phyloP scores from a whole-genome alignment of 2,329 filamentous ascomycete genomes.

The Coniochaeta ligniaria region DNA sequence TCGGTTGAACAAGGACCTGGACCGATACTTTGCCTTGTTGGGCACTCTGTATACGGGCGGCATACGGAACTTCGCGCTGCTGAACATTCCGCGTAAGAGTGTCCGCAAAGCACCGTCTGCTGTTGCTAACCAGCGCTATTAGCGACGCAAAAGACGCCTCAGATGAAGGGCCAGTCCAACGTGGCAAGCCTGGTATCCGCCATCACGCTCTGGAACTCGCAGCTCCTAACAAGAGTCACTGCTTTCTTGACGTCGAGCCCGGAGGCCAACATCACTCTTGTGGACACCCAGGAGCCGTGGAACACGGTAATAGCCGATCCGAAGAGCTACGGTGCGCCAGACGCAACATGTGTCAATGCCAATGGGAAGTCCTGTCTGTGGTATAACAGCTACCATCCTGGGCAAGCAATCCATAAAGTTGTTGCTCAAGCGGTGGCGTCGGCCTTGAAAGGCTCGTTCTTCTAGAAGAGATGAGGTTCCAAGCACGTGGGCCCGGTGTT shows the following conservation, averaged over 20 bases:
- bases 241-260: constrained; percentile 6
- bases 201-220: constrained; percentile 6
- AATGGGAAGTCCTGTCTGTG: constrained; percentile 8
- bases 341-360: constrained; percentile 6
- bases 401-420: constrained; percentile 4
- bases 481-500: not conserved
- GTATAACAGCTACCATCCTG: constrained; percentile 7
- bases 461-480: not conserved
- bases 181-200: constrained; percentile 3
- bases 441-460: constrained; percentile 4
- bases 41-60: constrained; percentile 4
- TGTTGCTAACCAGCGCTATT: not conserved
- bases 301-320: constrained; percentile 7
- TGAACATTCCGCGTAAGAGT: constrained; percentile 6
- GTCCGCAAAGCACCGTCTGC: not conserved
- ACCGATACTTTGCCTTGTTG: constrained; percentile 6
- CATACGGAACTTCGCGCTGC: constrained; percentile 5
- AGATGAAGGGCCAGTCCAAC: constrained; percentile 3
- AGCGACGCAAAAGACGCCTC: constrained; percentile 5
- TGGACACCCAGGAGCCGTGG: constrained; percentile 6
- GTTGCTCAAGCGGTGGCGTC: not conserved
- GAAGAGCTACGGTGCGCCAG: constrained; percentile 8
- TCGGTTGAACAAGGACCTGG: constrained; percentile 3
- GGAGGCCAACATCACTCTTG: constrained; percentile 4
- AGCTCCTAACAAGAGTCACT: constrained; percentile 5